Evolutionary conservation across 371 early-diverging fungal genomes (phyloP).

Genomic region (Coemansia sp.): DNA sequence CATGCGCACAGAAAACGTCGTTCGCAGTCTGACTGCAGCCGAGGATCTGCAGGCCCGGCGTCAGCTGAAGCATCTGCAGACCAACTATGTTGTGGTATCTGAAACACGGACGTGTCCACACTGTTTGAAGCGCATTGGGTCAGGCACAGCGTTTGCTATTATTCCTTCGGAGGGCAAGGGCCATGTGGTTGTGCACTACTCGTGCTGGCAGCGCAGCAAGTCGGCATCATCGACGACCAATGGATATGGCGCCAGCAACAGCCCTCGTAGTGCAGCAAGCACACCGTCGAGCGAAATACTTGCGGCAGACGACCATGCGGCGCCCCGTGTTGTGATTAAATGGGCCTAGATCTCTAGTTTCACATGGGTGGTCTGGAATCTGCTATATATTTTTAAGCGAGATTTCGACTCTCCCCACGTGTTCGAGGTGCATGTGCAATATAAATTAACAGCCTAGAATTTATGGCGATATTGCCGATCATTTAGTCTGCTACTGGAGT

Average conservation of each 20-base stretch:
- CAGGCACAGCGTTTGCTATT: slow-evolving; percentile 44
- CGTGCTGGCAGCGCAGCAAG: slow-evolving; percentile 48
- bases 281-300: not conserved
- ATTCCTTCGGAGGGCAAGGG: slow-evolving; percentile 14
- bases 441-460: not conserved
- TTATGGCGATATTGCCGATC: not conserved
- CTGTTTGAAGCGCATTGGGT: slow-evolving; percentile 50
- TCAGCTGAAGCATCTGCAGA: slow-evolving; percentile 25
- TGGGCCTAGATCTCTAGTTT: slow-evolving; percentile 16
- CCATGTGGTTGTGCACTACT: slow-evolving; percentile 47
- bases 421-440: not conserved
- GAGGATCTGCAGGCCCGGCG: slow-evolving; percentile 37
- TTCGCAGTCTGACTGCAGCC: slow-evolving; percentile 23
- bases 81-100: slow-evolving; percentile 27
- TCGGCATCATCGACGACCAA: slow-evolving; percentile 2
- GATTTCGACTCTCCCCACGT: not conserved
- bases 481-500: not conserved
- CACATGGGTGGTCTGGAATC: not conserved
- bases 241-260: not conserved
- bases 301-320: not conserved
- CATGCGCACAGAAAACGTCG: slow-evolving; percentile 29
- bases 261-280: not conserved
- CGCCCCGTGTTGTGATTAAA: slow-evolving; percentile 19
- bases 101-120: slow-evolving; percentile 46
- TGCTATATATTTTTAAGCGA: not conserved